Base-by-base conservation (phyloP, 139 green algal genomes). In the Bryopsis sp. region DNA sequence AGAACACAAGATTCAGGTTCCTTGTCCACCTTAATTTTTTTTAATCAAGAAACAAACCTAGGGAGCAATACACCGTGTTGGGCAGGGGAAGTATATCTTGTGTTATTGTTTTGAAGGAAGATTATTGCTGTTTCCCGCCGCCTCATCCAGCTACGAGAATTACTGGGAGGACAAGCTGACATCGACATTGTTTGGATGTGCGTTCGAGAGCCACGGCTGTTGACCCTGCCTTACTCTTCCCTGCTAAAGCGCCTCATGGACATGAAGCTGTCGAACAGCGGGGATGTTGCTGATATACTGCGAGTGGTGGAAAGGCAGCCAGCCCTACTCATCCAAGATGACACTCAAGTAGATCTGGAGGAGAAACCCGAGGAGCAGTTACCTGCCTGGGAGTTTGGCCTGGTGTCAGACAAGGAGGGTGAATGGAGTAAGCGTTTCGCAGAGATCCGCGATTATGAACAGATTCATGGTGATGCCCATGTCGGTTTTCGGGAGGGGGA, bases 171-270 rank as follows among this genome's bases (percentile, higher is more conserved):
- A 35, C 6, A 6, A 33, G 50, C 8, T 33, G 43, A 50, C 11
- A 15, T 50, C 11, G 50, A 61, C 33, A 26, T 61, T 6, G 50
- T 61, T 8, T 61, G 50, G 50, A 61, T 61, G 50, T 61, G 50
- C 19, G 31, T 28, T 33, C 50, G 19, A 35, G 50, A 61, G 24
- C 50, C 50, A 28, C 6, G 33, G 19, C 15, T 61, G 6, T 32
- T 61, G 15, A 61, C 15, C 8, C 8, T 61, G 15, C 5, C 8
- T 35, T 28, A 6, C 8, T 8, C 6, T 11, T 28, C 15, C 50
- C 15, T 61, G 6, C 8, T 61, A 32, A 22, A 32, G 15, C 50
- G 50, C 6, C 24, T 61, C 6, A 8, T 61, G 8, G 50, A 61
- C 11, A 61, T 61, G 50, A 61, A 61, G 50, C 8, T 61, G 24